phyloP scores from a whole-genome alignment of 345 rosid species.

The Brassica incana region DNA sequence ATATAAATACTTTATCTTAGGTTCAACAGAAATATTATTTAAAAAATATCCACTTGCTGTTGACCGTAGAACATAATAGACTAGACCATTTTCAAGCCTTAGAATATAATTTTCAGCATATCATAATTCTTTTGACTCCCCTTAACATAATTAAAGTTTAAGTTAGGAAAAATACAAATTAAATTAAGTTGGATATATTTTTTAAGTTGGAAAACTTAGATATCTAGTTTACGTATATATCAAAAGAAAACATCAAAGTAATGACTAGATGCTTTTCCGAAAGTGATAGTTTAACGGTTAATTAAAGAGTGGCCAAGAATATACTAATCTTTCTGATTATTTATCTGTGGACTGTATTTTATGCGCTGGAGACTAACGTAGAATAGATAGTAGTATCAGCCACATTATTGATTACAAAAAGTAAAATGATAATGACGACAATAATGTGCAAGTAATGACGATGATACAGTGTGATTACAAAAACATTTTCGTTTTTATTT shows the following conservation, averaged over 20 bases:
- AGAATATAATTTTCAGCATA: not conserved
- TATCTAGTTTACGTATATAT: not conserved
- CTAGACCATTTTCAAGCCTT: not conserved
- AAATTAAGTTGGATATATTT: not conserved
- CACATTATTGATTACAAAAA: slow-evolving; percentile 17
- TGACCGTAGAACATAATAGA: slow-evolving; percentile 14
- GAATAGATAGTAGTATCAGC: slow-evolving; percentile 11
- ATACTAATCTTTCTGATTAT: not conserved
- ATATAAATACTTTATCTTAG: slow-evolving; percentile 3
- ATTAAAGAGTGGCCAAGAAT: slow-evolving; percentile 6
- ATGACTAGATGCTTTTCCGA: slow-evolving; percentile 2
- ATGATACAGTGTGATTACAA: slow-evolving; percentile 2
- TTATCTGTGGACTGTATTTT: not conserved
- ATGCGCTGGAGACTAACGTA: slow-evolving; percentile 16
- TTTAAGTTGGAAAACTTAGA: not conserved
- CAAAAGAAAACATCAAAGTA: not conserved
- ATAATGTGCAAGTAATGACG: slow-evolving; percentile 15
- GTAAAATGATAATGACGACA: slow-evolving; percentile 18
- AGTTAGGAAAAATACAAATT: not conserved
- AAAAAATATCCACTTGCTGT: slow-evolving; percentile 1
- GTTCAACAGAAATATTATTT: not conserved
- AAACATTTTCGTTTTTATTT: too few species aligned
- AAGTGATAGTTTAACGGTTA: slow-evolving; percentile 35
- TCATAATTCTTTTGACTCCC: not conserved
- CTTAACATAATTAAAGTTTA: not conserved